phyloP scores from a whole-genome alignment of 2,329 filamentous ascomycete species.

The Cladosporium sp. region DNA sequence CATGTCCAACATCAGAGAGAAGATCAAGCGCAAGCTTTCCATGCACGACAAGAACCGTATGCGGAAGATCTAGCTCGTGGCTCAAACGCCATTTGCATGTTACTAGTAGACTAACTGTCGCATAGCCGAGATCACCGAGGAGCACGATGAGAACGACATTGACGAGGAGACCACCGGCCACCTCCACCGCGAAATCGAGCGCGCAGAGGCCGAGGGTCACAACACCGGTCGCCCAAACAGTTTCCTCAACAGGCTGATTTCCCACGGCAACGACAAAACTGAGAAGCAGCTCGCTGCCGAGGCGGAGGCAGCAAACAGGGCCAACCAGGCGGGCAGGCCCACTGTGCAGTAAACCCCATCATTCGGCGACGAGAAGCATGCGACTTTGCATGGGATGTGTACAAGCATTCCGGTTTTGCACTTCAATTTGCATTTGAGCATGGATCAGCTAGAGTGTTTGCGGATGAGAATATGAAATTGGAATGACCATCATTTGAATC shows the following conservation, averaged over 20 bases:
- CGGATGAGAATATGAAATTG: conserved; percentile 5
- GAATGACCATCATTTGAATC: neutral
- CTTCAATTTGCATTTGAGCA: neutral
- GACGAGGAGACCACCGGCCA: conserved; percentile 36
- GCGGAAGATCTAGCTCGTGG: neutral
- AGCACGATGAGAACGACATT: conserved; percentile 30
- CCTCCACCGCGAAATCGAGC: conserved; percentile 32
- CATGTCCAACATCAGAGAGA: conserved; percentile 33
- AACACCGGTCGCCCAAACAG: conserved; percentile 31
- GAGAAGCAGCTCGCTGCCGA: conserved; percentile 32
- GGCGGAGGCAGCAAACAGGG: neutral
- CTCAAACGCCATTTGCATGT: neutral
- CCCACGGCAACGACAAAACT: conserved; percentile 38
- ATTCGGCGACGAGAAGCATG: neutral
- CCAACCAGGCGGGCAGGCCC: neutral
- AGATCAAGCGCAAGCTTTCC: conserved; percentile 35
- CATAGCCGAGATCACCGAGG: conserved; percentile 27
- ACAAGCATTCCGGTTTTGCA: neutral
- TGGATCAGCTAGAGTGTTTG: conserved; percentile 2
- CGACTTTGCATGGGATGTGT: neutral
- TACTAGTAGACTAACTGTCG: too few relatives aligned
- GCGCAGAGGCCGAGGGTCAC: conserved; percentile 30
- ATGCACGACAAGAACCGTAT: conserved; percentile 35
- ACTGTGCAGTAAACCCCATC: neutral
- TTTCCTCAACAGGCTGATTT: conserved; percentile 35